phyloP scores from a whole-genome alignment of 2,329 filamentous ascomycete genomes.

The Kalmusia sp. region DNA sequence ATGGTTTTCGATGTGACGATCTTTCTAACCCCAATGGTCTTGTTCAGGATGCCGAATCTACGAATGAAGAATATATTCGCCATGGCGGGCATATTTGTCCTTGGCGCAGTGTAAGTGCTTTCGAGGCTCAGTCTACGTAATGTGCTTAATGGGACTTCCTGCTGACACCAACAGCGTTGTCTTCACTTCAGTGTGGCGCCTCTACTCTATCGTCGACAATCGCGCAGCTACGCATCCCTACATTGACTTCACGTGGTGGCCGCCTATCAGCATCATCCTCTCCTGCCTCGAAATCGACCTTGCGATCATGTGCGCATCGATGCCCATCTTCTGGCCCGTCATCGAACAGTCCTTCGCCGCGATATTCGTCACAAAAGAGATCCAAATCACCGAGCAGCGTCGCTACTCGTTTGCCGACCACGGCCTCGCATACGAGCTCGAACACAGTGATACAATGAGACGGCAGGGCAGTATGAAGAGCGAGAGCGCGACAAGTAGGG shows the following conservation, averaged over 20 bases:
- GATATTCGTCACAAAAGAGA: constrained; percentile 44
- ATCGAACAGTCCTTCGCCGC: constrained; percentile 31
- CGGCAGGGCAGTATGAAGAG: constrained; percentile 30
- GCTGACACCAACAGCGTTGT: constrained; percentile 35
- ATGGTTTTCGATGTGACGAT: constrained; percentile 45
- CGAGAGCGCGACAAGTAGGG: constrained; percentile 28
- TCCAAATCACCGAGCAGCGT: constrained; percentile 39
- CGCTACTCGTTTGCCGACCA: constrained; percentile 22
- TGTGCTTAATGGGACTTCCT: too few species aligned
- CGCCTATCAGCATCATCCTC: constrained; percentile 33
- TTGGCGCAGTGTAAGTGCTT: constrained; percentile 40
- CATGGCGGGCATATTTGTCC: constrained; percentile 38
- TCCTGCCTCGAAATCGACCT: constrained; percentile 42
- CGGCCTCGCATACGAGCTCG: constrained; percentile 36
- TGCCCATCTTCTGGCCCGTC: constrained; percentile 47
- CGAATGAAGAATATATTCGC: constrained; percentile 35
- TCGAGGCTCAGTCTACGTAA: too few species aligned
- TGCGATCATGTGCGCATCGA: constrained; percentile 43
- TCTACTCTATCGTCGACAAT: constrained; percentile 34
- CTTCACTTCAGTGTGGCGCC: constrained; percentile 37
- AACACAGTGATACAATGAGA: constrained; percentile 22
- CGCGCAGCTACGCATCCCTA: constrained; percentile 39
- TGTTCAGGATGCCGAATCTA: constrained; percentile 37
- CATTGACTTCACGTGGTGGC: constrained; percentile 41
- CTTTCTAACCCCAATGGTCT: constrained; percentile 37